Percentiles rank a stretch among this genome's conserved stretches.
Conservation (phyloP, 257 asterid species). For the Primulina eburnea region DNA sequence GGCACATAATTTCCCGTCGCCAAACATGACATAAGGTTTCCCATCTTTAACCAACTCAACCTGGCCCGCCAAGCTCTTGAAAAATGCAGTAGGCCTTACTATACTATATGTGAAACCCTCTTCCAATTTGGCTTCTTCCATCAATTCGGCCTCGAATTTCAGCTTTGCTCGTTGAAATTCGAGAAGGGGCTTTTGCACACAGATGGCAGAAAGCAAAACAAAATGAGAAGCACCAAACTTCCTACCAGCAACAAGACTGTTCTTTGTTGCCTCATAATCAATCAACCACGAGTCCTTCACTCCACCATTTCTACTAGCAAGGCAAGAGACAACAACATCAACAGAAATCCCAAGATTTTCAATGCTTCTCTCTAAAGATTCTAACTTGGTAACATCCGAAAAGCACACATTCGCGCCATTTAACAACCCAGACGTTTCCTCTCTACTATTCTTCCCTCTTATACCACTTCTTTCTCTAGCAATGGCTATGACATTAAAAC, state of each 20-base stretch:
- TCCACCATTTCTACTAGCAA: constrained; percentile 92
- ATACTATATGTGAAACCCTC: constrained; percentile 64
- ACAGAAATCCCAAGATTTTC: constrained; percentile 46
- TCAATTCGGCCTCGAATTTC: constrained; percentile 77
- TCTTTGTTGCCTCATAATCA: constrained; percentile 89
- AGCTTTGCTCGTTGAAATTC: constrained; percentile 91
- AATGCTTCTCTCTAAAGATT: constrained; percentile 50
- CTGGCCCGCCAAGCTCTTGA: constrained; percentile 97
- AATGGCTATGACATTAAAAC: constrained; percentile 78
- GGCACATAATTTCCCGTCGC: constrained; percentile 85
- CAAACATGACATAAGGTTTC: constrained; percentile 98
- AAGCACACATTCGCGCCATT: constrained; percentile 69
- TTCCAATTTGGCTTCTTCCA: constrained; percentile 47
- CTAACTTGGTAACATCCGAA: constrained; percentile 73
- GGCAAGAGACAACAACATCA: constrained; percentile 93
- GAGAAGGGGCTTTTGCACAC: constrained; percentile 98
- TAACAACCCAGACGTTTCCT: constrained; percentile 53
- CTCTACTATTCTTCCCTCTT: constrained; percentile 61
- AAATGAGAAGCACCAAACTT: constrained; percentile 85
- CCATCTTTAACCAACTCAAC: constrained; percentile 90
- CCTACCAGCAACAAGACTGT: constrained; percentile 74
- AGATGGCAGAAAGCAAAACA: constrained; percentile 83
- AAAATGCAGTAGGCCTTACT: constrained; percentile 95
- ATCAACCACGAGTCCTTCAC: constrained; percentile 90
- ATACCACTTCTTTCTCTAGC: constrained; percentile 88